These are phyloP conservation scores for Collybia nuda DNA, from an alignment of 768 basidiomycete species.

Conservation along the genomic window DNA sequence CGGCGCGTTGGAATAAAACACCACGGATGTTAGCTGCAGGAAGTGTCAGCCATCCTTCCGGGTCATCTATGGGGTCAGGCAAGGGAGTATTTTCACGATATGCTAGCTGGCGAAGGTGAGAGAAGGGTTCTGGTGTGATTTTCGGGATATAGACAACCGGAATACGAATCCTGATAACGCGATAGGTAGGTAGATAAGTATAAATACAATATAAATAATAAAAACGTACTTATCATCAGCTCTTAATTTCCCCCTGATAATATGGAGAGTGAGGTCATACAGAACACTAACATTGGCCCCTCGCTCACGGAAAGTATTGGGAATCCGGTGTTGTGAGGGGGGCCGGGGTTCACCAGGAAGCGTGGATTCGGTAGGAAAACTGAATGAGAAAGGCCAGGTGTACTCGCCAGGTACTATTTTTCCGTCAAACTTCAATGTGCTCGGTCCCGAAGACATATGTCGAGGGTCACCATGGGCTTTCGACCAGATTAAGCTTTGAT, in stretches of 20 bases:
- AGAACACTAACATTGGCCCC: slow-evolving; percentile 28
- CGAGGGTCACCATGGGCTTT: slow-evolving; percentile 30
- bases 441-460: slow-evolving; percentile 10
- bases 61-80: slow-evolving; percentile 31
- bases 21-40: slow-evolving; percentile 17
- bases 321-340: slow-evolving; percentile 16
- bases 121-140: slow-evolving; percentile 26
- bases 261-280: slow-evolving; percentile 35
- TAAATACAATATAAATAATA: neutral
- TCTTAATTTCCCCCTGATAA: slow-evolving; percentile 36
- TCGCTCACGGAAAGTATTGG: slow-evolving; percentile 36
- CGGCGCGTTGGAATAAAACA: slow-evolving; percentile 18
- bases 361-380: slow-evolving; percentile 31
- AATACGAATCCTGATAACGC: slow-evolving; percentile 15
- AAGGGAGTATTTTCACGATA: slow-evolving; percentile 27
- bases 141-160: slow-evolving; percentile 32
- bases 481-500: slow-evolving; percentile 27
- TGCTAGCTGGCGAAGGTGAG: slow-evolving; percentile 30
- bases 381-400: slow-evolving; percentile 38
- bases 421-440: slow-evolving; percentile 12
- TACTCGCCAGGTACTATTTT: slow-evolving; percentile 26
- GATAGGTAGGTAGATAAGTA: neutral
- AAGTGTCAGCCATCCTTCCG: slow-evolving; percentile 32
- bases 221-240: slow-evolving; percentile 36
- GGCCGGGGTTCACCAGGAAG: slow-evolving; percentile 13